phyloP scores from a whole-genome alignment of 805 yeast genomes.

The Kregervanrija delftensis region DNA sequence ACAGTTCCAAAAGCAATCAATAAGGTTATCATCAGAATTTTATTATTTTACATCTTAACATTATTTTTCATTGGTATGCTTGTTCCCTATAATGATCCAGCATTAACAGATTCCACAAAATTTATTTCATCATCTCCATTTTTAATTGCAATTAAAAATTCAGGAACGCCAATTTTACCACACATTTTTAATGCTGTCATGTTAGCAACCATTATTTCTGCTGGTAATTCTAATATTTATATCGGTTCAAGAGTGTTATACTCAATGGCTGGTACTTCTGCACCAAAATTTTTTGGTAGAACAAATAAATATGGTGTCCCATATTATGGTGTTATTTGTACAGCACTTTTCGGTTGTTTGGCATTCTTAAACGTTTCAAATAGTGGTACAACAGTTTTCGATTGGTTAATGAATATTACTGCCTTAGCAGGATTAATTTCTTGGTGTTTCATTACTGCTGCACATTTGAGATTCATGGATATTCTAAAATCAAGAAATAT shows the following conservation, averaged over 20 bases:
- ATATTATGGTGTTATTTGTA: conserved; percentile 44
- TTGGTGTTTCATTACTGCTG: conserved; percentile 59
- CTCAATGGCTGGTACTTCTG: conserved; percentile 55
- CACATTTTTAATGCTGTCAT: conserved; percentile 69
- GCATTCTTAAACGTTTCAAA: conserved; percentile 53
- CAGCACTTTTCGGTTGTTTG: conserved; percentile 56
- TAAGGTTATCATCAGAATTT: conserved; percentile 60
- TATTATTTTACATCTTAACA: conserved; percentile 58
- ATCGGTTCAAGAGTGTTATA: conserved; percentile 64
- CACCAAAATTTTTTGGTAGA: conserved; percentile 44
- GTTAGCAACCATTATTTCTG: conserved; percentile 61
- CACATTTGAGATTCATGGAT: conserved; percentile 66
- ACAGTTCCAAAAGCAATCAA: conserved; percentile 67
- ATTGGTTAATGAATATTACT: conserved; percentile 70
- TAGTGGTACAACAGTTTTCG: conserved; percentile 52
- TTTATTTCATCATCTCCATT: conserved; percentile 61
- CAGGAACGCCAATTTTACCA: conserved; percentile 62
- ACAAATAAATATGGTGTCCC: conserved; percentile 60
- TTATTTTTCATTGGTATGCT: conserved; percentile 63
- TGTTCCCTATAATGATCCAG: conserved; percentile 62
- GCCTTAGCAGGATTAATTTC: conserved; percentile 71
- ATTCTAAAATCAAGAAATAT: conserved; percentile 58
- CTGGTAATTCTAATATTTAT: conserved; percentile 71
- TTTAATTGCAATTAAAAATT: conserved; percentile 61
- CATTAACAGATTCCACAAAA: conserved; percentile 29